Evolutionary conservation across 2,329 filamentous ascomycete species (phyloP), one percentile per base, ranked within the genome.

Genomic region (Drechmeria coniospora): DNA sequence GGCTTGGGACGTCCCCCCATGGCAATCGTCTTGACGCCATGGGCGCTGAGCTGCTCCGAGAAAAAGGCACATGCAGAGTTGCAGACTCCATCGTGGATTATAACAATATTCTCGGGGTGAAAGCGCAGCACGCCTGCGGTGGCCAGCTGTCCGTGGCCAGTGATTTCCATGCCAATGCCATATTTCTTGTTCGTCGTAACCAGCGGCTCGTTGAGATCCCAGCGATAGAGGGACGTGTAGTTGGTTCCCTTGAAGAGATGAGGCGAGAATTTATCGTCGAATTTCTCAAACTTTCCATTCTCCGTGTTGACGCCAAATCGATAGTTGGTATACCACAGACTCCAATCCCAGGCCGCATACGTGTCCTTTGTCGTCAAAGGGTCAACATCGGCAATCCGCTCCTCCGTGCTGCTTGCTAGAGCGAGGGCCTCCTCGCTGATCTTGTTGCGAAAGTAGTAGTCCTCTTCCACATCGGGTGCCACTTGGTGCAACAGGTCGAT

Each of bases 21-120:
- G 5, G 60, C 63, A 29, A 40, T 56, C 4, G 58, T 63, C 46
- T 62, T 61, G n/a, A 72, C 62, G 19, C 61, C 59, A 14, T 67
- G 56, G 15, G 57, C 46, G 15, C 58, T 58, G 38, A 73, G 50
- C 38, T 72, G 57, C 36, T 73, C 63, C 8, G 58, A 56, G 34
- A 70, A 68, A 4, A 70, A 51, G 4, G 65, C 61, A 47, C 69
- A 74, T 3, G 67, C 66, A 1, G 65, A 71, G 14, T 62, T 62
- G 43, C 69, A 74, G 38, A 63, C 59, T 19, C 68, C 68, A 39
- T 74, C 69, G 28, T 64, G 61, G n/a, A 74, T 53, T 12, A 74
- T 47, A 22, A 74, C 53, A 24, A 75, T 62, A 42, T 75, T 61
- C 32, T 73, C 63, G 3, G 67, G 52, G 1, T 52, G 55, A 42